Percentiles rank a stretch among this genome's conserved stretches.
These are phyloP conservation scores for Nissolia schottii DNA, from an alignment of 306 rosid genomes.

Conservation along the genomic window DNA sequence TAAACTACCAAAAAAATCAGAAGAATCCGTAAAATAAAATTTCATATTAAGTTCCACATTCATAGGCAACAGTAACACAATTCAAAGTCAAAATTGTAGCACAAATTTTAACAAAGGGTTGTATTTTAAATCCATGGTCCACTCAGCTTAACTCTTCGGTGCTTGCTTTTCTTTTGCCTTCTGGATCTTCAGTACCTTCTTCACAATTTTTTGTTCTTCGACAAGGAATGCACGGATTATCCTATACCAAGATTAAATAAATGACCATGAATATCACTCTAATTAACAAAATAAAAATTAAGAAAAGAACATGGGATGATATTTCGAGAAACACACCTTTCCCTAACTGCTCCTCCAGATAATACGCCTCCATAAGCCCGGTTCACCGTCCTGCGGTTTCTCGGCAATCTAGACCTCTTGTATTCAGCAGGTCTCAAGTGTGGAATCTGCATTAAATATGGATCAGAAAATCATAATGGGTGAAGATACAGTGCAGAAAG, in stretches of 20 bases:
- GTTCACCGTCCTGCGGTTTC: constrained; percentile 82
- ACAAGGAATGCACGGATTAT: constrained; percentile 84
- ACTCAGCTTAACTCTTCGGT: constrained; percentile 38
- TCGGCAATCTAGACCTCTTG: constrained; percentile 70
- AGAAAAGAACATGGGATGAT: background rate
- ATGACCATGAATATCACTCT: background rate
- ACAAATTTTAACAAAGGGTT: constrained; percentile 19
- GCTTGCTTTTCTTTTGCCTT: constrained; percentile 80
- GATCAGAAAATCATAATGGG: background rate
- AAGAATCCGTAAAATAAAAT: constrained; percentile 6
- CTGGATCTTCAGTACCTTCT: constrained; percentile 92
- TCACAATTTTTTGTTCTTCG: constrained; percentile 90
- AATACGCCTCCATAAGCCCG: constrained; percentile 82
- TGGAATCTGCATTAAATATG: constrained; percentile 52
- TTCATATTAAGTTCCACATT: constrained; percentile 25
- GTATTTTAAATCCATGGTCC: background rate
- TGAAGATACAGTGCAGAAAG: background rate
- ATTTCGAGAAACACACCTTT: constrained; percentile 41
- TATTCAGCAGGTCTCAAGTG: constrained; percentile 87
- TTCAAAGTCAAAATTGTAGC: constrained; percentile 50
- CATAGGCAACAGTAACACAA: constrained; percentile 36
- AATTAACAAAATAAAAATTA: background rate
- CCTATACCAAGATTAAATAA: constrained; percentile 27
- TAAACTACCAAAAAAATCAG: background rate
- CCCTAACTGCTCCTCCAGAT: constrained; percentile 82